Percentiles rank a stretch among this genome's conserved stretches.
phyloP scores from a whole-genome alignment of 108 stramenopile genomes.

The Poteriospumella lacustris region DNA sequence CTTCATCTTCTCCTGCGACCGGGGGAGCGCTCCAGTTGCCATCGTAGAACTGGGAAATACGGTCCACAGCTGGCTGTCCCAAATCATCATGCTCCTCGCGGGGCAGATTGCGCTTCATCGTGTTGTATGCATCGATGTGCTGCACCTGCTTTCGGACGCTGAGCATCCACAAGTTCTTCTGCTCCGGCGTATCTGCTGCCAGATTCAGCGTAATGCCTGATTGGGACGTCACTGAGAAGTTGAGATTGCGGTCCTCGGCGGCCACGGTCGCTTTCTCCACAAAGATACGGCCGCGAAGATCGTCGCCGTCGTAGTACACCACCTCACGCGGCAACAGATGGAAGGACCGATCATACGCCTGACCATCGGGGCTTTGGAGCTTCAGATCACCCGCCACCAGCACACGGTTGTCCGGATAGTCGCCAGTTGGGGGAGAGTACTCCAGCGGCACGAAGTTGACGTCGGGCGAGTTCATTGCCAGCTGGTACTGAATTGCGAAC shows the following conservation, averaged over 20 bases:
- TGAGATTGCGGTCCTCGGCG: neutral
- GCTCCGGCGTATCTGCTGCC: neutral
- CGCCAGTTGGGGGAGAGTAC: conserved; percentile 4
- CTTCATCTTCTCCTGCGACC: conserved; percentile 14
- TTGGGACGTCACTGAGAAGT: neutral
- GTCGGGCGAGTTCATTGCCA: neutral
- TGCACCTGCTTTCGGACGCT: neutral
- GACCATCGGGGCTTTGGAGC: neutral
- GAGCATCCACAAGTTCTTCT: neutral
- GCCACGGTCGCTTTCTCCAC: neutral
- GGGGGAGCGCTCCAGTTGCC: neutral
- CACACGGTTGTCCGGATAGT: conserved; percentile 14
- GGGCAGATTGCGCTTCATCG: neutral
- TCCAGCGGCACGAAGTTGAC: neutral
- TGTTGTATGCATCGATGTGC: neutral
- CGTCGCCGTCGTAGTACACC: neutral
- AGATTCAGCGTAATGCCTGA: neutral
- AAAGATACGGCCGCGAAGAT: neutral
- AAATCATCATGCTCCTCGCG: neutral
- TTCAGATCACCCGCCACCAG: neutral
- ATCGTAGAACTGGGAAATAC: conserved; percentile 15
- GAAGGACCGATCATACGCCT: neutral
- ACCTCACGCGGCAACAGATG: neutral
- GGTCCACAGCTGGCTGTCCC: neutral
- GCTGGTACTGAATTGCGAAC: neutral